Evolutionary conservation across 805 yeast genomes (phyloP).

Genomic region (Debaryomyces tyrocola): DNA sequence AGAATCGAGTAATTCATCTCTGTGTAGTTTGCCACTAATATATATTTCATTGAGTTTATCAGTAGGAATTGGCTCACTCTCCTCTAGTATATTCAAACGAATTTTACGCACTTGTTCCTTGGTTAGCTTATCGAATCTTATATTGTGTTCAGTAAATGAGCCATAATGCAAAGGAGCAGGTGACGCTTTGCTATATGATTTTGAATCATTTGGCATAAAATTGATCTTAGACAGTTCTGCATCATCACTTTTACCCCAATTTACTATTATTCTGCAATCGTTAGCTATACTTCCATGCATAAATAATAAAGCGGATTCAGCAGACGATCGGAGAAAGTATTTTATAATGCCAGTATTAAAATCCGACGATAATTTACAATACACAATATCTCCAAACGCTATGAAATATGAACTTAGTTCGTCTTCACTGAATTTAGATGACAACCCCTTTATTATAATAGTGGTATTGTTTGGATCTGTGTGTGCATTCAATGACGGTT

Average conservation of each 20-base stretch:
- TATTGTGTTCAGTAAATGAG: slow-evolving; percentile 8
- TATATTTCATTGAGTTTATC: slow-evolving; percentile 17
- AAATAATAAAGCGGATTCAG: slow-evolving; percentile 37
- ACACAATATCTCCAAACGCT: slow-evolving; percentile 57
- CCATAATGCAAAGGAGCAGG: slow-evolving; percentile 22
- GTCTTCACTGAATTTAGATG: slow-evolving; percentile 55
- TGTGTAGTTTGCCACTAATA: slow-evolving; percentile 10
- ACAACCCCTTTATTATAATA: slow-evolving; percentile 66
- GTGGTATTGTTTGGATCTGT: slow-evolving; percentile 85
- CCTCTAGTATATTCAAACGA: slow-evolving; percentile 11
- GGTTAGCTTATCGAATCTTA: slow-evolving; percentile 19
- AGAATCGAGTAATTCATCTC: slow-evolving; percentile 9
- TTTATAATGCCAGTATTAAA: slow-evolving; percentile 22
- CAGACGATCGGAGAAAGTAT: slow-evolving; percentile 30
- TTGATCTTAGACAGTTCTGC: slow-evolving; percentile 3
- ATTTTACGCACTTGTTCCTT: slow-evolving; percentile 10
- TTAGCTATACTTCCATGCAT: slow-evolving; percentile 30
- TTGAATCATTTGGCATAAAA: slow-evolving; percentile 7
- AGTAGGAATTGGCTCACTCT: slow-evolving; percentile 15
- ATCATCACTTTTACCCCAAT: slow-evolving; percentile 31
- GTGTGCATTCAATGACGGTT: slow-evolving; percentile 58
- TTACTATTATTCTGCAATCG: slow-evolving; percentile 26
- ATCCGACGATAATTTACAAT: slow-evolving; percentile 20
- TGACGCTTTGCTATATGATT: slow-evolving; percentile 10
- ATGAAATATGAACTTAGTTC: slow-evolving; percentile 62